Base-by-base conservation (phyloP, 140 eudicot genomes). In the Anethum foeniculum region DNA sequence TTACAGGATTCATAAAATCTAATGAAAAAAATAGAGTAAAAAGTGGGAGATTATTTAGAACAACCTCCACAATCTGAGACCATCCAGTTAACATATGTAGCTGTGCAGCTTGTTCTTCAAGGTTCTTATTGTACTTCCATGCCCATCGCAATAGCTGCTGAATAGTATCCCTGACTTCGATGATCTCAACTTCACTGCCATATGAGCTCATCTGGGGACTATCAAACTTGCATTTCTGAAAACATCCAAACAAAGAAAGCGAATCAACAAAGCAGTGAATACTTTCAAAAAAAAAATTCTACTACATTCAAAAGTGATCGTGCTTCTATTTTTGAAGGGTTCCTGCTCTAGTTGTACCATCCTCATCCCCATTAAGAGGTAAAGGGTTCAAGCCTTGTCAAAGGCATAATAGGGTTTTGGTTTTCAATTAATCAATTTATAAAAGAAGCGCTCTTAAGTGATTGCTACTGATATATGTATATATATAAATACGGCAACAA, bases 31-130 rank as follows among this genome's bases (percentile, higher is more conserved):
- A 15, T 16, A 32, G 8, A 34, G 28, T n/a, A 68, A 10, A 28
- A 36, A 15, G 10, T 2, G 69, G 69, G 30, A 51, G 16, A 7
- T 32, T 44, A 3, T 25, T 38, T 71, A 77, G 62, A 56, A 8
- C 69, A 73, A 91, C 99, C 96, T 95, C 97, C 64, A 89, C 99
- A 87, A 92, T 86, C 85, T 95, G 99, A 25, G 97, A 90, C 99
- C 99, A 95, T 83, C 99, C 89, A 19, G 92, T 88, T 85, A 92
- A 87, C 99, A 92, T 90, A 85, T 95, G 99, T 56, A 95, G 97
- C 83, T 95, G 99, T 62, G 99, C 97, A 80, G 97, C 99, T 49
- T 95, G 99, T 78, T 95, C 99, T 87, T 95, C 99, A 82, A 95
- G 99, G 88, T 95, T 92, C 84, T 87, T 95, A 88, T 95, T 95